Percentiles rank a stretch among this genome's conserved stretches.
These are phyloP conservation scores for Lindgomyces ingoldianus DNA, from an alignment of 495 filamentous ascomycete genomes.

Conservation along the genomic window DNA sequence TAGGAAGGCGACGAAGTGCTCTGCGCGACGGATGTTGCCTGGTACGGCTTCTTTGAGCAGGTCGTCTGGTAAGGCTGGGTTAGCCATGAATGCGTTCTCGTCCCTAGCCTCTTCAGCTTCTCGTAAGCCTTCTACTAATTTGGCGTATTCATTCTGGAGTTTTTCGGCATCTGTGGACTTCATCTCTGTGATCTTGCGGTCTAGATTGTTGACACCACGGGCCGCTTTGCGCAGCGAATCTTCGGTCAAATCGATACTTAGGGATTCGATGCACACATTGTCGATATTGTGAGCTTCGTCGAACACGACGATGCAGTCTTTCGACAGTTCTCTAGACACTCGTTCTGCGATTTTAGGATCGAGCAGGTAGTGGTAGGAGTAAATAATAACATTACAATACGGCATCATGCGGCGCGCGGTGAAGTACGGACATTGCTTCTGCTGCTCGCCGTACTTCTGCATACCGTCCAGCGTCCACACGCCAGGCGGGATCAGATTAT, in stretches of 20 bases:
- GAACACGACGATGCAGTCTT: constrained; percentile 98
- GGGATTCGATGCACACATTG: constrained; percentile 97
- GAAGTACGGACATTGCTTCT: constrained; percentile 98
- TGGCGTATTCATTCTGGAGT: constrained; percentile 90
- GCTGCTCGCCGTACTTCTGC: constrained; percentile 82
- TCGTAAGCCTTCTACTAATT: constrained; percentile 88
- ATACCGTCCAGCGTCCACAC: constrained; percentile 95
- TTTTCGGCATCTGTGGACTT: constrained; percentile 88
- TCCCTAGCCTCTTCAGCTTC: constrained; percentile 84
- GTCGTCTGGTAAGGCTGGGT: constrained; percentile 82
- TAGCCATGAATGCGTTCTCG: constrained; percentile 96
- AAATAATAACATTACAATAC: constrained; percentile 98
- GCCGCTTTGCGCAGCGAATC: constrained; percentile 88
- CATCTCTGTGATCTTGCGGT: constrained; percentile 89
- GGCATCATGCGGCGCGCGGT: constrained; percentile 97
- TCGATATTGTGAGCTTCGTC: constrained; percentile 99
- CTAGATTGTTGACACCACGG: constrained; percentile 83
- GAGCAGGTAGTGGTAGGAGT: constrained; percentile 97
- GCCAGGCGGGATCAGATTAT: constrained; percentile 88
- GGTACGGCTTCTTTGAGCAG: constrained; percentile 90
- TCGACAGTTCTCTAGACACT: constrained; percentile 93
- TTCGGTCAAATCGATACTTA: constrained; percentile 94
- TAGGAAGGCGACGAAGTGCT: constrained; percentile 94
- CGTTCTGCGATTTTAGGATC: constrained; percentile 98
- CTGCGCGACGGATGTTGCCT: constrained; percentile 92